Conservation (phyloP, 345 rosid species). For the Ailanthus altissimus region DNA sequence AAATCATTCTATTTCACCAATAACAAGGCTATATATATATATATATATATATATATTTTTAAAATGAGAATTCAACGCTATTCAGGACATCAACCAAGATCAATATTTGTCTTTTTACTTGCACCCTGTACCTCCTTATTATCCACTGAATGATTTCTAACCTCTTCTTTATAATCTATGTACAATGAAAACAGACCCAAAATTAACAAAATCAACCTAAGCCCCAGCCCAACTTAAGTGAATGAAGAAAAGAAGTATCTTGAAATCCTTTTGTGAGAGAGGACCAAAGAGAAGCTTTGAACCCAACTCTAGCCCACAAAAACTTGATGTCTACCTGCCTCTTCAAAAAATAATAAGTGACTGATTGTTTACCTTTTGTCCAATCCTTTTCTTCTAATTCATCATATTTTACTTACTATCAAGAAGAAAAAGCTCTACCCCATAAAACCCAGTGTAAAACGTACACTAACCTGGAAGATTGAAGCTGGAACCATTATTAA, state of each 20-base stretch:
- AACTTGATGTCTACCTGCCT: neutral
- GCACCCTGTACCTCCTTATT: neutral
- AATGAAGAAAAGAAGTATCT: neutral
- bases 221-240: neutral
- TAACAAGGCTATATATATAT: neutral
- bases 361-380: neutral
- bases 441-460: neutral
- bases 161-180: neutral
- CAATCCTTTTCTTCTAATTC: neutral
- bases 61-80: neutral
- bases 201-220: neutral
- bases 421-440: neutral
- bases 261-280: neutral
- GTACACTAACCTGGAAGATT: conserved; percentile 79
- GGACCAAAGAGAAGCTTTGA: neutral
- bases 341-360: neutral
- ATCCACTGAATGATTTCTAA: neutral
- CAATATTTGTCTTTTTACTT: neutral
- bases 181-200: neutral
- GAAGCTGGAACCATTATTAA: conserved; percentile 47
- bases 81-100: neutral
- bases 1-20: neutral
- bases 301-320: neutral
- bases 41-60: too few species aligned
- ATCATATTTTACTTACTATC: neutral